Percentiles rank a stretch among this genome's conserved stretches.
phyloP scores from a whole-genome alignment of 2,329 filamentous ascomycete species.

The Nigrospora oryzae region DNA sequence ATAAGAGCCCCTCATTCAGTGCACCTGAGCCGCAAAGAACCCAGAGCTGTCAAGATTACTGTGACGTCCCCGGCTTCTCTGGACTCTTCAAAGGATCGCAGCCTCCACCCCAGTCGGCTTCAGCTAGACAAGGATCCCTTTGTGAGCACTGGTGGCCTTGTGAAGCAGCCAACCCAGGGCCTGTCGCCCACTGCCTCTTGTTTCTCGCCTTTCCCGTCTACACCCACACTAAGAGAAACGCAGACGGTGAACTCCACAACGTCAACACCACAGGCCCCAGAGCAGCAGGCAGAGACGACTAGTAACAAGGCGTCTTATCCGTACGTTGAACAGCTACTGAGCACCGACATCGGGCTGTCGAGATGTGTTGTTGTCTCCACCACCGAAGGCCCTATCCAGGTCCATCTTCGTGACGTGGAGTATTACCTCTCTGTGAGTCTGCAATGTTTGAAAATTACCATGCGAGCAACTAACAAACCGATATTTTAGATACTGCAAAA shows the following conservation, averaged over 20 bases:
- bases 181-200: slow-evolving; percentile 56
- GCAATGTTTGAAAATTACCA: no score
- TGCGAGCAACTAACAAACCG: no score
- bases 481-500: slow-evolving; percentile 28
- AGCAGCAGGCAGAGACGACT: background rate
- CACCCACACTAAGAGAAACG: background rate
- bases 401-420: slow-evolving; percentile 30
- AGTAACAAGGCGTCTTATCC: background rate
- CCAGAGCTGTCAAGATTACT: slow-evolving; percentile 12
- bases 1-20: slow-evolving; percentile 25
- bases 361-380: slow-evolving; percentile 34
- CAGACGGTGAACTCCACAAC: background rate
- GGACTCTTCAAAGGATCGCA: slow-evolving; percentile 9
- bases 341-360: slow-evolving; percentile 35
- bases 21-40: slow-evolving; percentile 19
- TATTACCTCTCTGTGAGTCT: slow-evolving; percentile 34
- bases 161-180: slow-evolving; percentile 29
- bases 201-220: slow-evolving; percentile 40
- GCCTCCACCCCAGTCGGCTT: slow-evolving; percentile 11
- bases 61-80: slow-evolving; percentile 13
- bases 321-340: slow-evolving; percentile 20
- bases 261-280: background rate
- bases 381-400: slow-evolving; percentile 4
- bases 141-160: slow-evolving; percentile 26
- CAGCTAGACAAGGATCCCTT: slow-evolving; percentile 43